Conservation (phyloP, 352 stramenopile species). For the Globisporangium sylvaticum region DNA sequence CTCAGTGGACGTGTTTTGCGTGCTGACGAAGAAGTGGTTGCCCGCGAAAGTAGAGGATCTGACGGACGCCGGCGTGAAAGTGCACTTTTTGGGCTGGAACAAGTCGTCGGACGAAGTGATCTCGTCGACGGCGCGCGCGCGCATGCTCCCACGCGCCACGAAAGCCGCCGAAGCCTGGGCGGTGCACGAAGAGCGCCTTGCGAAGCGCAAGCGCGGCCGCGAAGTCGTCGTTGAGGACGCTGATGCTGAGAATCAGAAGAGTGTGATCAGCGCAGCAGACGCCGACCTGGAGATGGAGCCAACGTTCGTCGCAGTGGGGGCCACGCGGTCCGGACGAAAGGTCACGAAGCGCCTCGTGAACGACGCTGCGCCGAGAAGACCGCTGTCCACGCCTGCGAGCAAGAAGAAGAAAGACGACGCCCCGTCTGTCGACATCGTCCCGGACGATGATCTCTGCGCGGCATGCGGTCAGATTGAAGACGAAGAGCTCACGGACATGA, state of each 20-base stretch:
- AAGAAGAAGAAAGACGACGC: slow-evolving; percentile 37
- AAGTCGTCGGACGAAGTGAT: slow-evolving; percentile 54
- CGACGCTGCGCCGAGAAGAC: slow-evolving; percentile 22
- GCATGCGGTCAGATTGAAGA: slow-evolving; percentile 83
- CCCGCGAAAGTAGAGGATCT: slow-evolving; percentile 47
- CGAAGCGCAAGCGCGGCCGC: slow-evolving; percentile 29
- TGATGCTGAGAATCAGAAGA: neutral
- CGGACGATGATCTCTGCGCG: slow-evolving; percentile 74
- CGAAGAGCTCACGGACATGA: slow-evolving; percentile 74
- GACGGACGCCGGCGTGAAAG: slow-evolving; percentile 24
- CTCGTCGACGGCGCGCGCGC: slow-evolving; percentile 18
- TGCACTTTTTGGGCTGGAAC: slow-evolving; percentile 75
- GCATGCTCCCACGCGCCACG: slow-evolving; percentile 38
- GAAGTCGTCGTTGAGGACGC: slow-evolving; percentile 24
- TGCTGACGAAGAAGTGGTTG: slow-evolving; percentile 48
- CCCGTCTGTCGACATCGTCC: slow-evolving; percentile 21
- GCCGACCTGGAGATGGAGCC: slow-evolving; percentile 12
- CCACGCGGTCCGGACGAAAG: slow-evolving; percentile 60
- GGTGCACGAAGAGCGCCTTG: slow-evolving; percentile 37
- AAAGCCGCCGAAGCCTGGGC: slow-evolving; percentile 37
- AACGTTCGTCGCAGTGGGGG: slow-evolving; percentile 55
- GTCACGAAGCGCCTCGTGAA: slow-evolving; percentile 62
- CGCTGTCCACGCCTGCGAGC: slow-evolving; percentile 12
- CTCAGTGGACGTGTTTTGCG: slow-evolving; percentile 60
- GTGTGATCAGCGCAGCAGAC: neutral